Evolutionary conservation across 106 monocot genomes (phyloP), one percentile per base, ranked within the genome.

Genomic region (Xerophyta viscosa): DNA sequence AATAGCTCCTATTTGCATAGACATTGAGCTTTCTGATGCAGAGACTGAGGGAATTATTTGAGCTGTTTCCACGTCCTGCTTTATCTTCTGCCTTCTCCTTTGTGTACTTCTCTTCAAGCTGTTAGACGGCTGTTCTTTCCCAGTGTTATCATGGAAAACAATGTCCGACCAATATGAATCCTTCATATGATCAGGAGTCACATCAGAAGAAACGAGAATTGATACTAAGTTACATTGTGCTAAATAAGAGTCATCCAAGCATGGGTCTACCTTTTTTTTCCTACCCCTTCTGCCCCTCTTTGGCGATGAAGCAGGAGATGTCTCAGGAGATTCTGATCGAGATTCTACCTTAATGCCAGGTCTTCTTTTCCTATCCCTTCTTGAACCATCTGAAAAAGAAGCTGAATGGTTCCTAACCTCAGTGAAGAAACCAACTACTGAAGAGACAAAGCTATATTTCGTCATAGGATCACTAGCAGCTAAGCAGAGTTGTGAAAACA

Each of bases 401-500:
- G 54, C 52, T 30, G 37, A 50, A 41, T 58, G 72, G 19, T 67
- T 57, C 50, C 79, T 84, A 45, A 57, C 68, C 25, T 79, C 50
- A 21, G 64, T 61, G 49, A 84, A 75, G 61, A 70, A 84, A 48
- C 29, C 27, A 26, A 57, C 41, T 27, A 58, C 47, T n/a, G n/a
- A 53, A 46, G 61, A 10, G 7, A 58, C 51, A 46, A 66, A 69
- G 45, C 29, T 37, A 29, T 69, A 24, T 37, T 29, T 49, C 17
- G 53, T 37, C 22, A 51, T 39, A 25, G 79, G 84, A 57, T 72
- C 61, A 24, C 17, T 31, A 44, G 84, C 84, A 23, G 55, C 56
- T 17, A 66, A 28, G 50, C 61, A 71, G 17, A 98, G 82, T 53
- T 82, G 85, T 51, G 76, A 79, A 12, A 84, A 56, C 57, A 84